These are phyloP conservation scores for Trichoderma sp. DNA, from an alignment of 2,329 filamentous ascomycete species.

Conservation along the genomic window DNA sequence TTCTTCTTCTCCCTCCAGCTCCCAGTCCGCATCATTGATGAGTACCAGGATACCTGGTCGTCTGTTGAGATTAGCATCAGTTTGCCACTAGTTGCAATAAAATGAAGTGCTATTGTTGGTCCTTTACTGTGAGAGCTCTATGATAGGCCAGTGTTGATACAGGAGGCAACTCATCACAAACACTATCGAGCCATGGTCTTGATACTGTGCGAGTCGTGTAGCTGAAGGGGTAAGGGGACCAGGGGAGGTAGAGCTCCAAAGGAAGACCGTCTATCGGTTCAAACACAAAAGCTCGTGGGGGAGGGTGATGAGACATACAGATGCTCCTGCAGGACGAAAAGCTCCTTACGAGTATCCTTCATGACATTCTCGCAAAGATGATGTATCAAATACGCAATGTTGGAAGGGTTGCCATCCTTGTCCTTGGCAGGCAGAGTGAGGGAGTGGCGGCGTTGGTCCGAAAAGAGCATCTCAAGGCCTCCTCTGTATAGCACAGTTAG, in stretches of 20 bases:
- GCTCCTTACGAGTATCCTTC: constrained; percentile 79
- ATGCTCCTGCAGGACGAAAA: constrained; percentile 83
- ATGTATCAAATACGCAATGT: constrained; percentile 71
- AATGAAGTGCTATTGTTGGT: background rate
- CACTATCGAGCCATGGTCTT: background rate
- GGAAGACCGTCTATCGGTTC: background rate
- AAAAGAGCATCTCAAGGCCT: constrained; percentile 91
- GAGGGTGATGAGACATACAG: constrained; percentile 62
- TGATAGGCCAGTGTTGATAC: background rate
- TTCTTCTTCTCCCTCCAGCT: constrained; percentile 88
- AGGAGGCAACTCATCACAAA: background rate
- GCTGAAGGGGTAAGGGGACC: background rate
- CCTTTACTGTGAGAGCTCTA: background rate
- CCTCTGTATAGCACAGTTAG: constrained; percentile 54
- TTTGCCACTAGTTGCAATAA: background rate
- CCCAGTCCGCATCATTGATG: constrained; percentile 98
- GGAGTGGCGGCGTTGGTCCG: constrained; percentile 70
- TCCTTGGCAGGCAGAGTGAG: constrained; percentile 65
- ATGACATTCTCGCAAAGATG: constrained; percentile 80
- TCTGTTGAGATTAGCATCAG: constrained; percentile 44
- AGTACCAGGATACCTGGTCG: constrained; percentile 93
- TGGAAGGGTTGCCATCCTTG: constrained; percentile 58
- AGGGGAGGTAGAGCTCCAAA: constrained; percentile 7
- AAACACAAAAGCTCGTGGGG: background rate
- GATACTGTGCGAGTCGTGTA: background rate